phyloP scores from a whole-genome alignment of 129 eudicot species.

The Gnaphalium uliginosum region DNA sequence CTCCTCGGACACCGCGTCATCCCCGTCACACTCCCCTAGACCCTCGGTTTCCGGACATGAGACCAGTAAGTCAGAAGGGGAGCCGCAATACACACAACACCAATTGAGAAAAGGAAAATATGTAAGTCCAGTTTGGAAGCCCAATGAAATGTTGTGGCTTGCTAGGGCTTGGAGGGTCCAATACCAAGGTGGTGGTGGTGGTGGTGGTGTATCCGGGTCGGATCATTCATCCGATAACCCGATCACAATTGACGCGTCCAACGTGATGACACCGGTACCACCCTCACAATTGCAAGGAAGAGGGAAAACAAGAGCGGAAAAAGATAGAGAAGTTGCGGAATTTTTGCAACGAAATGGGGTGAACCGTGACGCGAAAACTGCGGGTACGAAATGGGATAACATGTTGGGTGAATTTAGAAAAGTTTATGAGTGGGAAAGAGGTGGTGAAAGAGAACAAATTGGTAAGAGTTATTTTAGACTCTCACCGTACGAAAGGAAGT shows the following conservation, averaged over 20 bases:
- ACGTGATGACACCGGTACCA: constrained; percentile 6
- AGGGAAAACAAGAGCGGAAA: constrained; percentile 75
- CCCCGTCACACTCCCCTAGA: constrained; percentile 50
- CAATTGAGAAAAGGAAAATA: constrained; percentile 74
- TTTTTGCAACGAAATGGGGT: constrained; percentile 62
- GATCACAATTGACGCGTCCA: not conserved
- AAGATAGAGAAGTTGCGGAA: constrained; percentile 72
- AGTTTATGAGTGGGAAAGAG: constrained; percentile 79
- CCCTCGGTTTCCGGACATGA: constrained; percentile 49
- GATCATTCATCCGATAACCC: constrained; percentile 24
- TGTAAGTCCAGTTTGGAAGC: constrained; percentile 88
- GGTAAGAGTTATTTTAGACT: constrained; percentile 74
- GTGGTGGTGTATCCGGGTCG: constrained; percentile 24
- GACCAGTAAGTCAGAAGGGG: constrained; percentile 33
- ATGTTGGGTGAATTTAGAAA: constrained; percentile 85
- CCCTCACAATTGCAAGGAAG: constrained; percentile 39
- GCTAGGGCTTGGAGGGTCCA: constrained; percentile 79
- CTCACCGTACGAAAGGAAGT: constrained; percentile 63
- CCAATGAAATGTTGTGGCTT: constrained; percentile 71
- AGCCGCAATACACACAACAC: constrained; percentile 40
- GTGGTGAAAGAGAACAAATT: constrained; percentile 65
- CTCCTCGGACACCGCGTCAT: constrained; percentile 53
- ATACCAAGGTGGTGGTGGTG: constrained; percentile 53
- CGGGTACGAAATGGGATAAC: constrained; percentile 88
- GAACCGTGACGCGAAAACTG: constrained; percentile 70